Base-by-base conservation (phyloP, 106 monocot genomes). In the Dendrobium officinale region DNA sequence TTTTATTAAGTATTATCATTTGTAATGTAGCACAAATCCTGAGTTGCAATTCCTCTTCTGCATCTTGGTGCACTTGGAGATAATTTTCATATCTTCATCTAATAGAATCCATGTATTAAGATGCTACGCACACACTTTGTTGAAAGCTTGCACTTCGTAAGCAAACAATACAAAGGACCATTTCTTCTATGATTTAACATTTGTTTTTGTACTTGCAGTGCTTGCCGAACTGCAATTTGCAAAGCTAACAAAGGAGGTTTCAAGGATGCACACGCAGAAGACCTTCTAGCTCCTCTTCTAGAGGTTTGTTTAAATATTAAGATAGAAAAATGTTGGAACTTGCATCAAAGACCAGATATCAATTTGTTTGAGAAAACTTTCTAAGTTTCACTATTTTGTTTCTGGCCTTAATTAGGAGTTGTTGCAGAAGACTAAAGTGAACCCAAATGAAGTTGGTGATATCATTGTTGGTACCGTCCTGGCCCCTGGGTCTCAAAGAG, bases 401-500 rank as follows among this genome's bases (percentile, higher is more conserved):
- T 2, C 22, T 51, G 58, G 5, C 72, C 19, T 70, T 59, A 10
- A 81, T 33, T 61, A 95, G 95, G 95, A 83, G 42, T 70, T 95
- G 78, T 67, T 95, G 42, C 93, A 91, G 73, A 93, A 85, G 54
- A 91, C 93, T 19, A 91, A 93, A 74, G 4, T 95, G 44, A 88
- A 93, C 58, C 95, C 95, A 77, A 85, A 74, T 81, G 95, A 95
- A 82, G 91, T 95, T 84, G 93, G 95, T 26, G 95, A 95, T 79
- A 95, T 95, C 75, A 83, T 95, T 79, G 95, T 95, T 68, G 95
- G 95, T 24, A 93, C 93, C 59, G 93, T 95, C 44, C 82, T 93
- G 76, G 95, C 93, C 45, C 95, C 93, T 20, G 95, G 95, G 33
- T 95, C 95, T 64, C 84, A 91, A 82, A 91, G 95, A 79, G 95